Evolutionary conservation across 805 yeast species (phyloP).

Genomic region (Candida nanaspora): DNA sequence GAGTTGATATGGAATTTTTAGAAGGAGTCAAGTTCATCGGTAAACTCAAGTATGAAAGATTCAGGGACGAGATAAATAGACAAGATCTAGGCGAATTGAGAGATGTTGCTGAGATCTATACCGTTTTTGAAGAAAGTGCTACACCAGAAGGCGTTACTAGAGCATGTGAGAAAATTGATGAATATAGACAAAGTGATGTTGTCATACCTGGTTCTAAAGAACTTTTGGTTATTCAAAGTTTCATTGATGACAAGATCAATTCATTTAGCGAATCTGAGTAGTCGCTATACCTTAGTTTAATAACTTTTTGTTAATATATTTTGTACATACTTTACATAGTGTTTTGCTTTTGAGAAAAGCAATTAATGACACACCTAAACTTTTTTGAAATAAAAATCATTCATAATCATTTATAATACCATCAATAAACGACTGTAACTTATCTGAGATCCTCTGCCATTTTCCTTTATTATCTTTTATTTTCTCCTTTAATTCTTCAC

Average conservation of each 20-base stretch:
- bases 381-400: not conserved
- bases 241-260: constrained; percentile 24
- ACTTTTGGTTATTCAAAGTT: constrained; percentile 27
- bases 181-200: constrained; percentile 25
- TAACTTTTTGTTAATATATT: too few species aligned
- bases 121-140: constrained; percentile 30
- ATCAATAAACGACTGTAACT: constrained; percentile 1
- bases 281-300: too few species aligned
- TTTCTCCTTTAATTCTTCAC: constrained; percentile 15
- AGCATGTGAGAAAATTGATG: constrained; percentile 27
- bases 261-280: constrained; percentile 14
- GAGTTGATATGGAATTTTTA: constrained; percentile 51
- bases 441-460: constrained; percentile 18
- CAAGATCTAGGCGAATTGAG: constrained; percentile 38
- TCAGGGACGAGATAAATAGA: constrained; percentile 23
- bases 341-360: not conserved
- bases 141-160: constrained; percentile 26
- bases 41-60: constrained; percentile 55
- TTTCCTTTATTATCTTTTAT: constrained; percentile 13
- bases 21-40: constrained; percentile 68
- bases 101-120: constrained; percentile 29
- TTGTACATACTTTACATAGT: not conserved
- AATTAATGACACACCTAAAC: not conserved
- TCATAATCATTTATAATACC: not conserved
- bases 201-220: constrained; percentile 28